Percentiles rank a stretch among this genome's conserved stretches.
These are phyloP conservation scores for Brettanomyces bruxellensis DNA, from an alignment of 805 yeast species.

Conservation along the genomic window DNA sequence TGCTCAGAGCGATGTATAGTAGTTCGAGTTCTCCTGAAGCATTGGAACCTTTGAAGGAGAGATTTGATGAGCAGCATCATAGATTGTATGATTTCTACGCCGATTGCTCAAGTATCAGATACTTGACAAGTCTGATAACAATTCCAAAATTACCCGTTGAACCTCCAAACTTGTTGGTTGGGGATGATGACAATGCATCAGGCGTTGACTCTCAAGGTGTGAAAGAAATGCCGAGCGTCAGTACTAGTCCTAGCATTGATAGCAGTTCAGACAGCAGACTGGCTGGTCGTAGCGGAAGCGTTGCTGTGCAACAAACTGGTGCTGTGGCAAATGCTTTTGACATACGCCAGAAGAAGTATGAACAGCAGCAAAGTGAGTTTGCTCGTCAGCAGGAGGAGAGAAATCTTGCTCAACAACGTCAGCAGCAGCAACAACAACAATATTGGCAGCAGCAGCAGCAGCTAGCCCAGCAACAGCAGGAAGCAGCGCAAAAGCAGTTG, in stretches of 20 bases:
- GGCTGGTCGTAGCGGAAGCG: conserved; percentile 7
- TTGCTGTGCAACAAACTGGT: conserved; percentile 42
- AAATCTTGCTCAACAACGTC: conserved; percentile 56
- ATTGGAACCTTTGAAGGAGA: conserved; percentile 59
- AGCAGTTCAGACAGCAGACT: background rate
- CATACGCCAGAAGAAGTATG: conserved; percentile 44
- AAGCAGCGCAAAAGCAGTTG: conserved; percentile 61
- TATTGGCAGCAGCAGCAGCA: conserved; percentile 69
- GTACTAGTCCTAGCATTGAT: conserved; percentile 34
- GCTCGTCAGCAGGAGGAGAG: conserved; percentile 59
- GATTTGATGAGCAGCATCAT: conserved; percentile 63
- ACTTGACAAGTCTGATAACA: conserved; percentile 69
- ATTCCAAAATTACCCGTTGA: conserved; percentile 58
- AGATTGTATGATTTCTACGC: conserved; percentile 76
- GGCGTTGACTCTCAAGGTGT: conserved; percentile 29
- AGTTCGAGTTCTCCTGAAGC: conserved; percentile 70
- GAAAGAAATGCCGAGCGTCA: conserved; percentile 22
- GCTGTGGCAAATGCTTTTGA: conserved; percentile 32
- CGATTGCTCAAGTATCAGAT: conserved; percentile 80
- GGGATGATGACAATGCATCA: conserved; percentile 35
- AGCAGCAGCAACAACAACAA: conserved; percentile 62
- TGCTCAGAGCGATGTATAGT: conserved; percentile 81
- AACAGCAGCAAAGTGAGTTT: conserved; percentile 50
- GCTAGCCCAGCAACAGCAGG: conserved; percentile 58
- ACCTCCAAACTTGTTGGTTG: conserved; percentile 49